These are phyloP conservation scores for Vaccinium corymbosum DNA, from an alignment of 148 eudicot genomes.

Conservation along the genomic window DNA sequence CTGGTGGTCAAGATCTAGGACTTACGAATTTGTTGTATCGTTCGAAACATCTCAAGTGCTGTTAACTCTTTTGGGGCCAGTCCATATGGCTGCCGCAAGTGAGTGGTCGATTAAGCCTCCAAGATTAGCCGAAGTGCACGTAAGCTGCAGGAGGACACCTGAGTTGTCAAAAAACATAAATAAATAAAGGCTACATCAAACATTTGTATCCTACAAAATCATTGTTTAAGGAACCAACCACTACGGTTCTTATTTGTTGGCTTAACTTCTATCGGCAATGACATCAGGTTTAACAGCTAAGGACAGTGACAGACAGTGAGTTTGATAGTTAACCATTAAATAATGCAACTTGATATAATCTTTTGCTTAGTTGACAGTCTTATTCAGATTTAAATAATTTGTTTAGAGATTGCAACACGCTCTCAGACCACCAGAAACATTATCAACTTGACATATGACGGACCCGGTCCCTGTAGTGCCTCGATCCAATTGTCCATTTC, in stretches of 20 bases:
- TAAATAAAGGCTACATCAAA: background rate
- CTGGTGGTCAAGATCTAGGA: no score
- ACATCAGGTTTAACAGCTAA: slow-evolving; percentile 24
- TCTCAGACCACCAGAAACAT: background rate
- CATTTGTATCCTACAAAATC: slow-evolving; percentile 11
- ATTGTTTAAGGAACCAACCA: slow-evolving; percentile 29
- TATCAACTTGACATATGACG: background rate
- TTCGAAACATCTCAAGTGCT: no score
- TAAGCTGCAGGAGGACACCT: no score
- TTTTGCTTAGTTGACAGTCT: slow-evolving; percentile 1
- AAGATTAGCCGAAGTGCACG: no score
- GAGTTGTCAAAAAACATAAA: background rate
- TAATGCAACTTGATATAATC: slow-evolving; percentile 1
- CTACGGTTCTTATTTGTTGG: slow-evolving; percentile 24
- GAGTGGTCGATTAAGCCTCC: no score
- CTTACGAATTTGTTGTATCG: no score
- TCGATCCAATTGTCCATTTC: no score
- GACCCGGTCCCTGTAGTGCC: no score
- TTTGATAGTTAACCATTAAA: slow-evolving; percentile 22
- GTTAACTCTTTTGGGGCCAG: no score
- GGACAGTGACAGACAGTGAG: slow-evolving; percentile 26
- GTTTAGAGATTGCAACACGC: background rate
- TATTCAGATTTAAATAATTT: background rate
- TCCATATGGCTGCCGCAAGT: no score
- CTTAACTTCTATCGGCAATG: slow-evolving; percentile 28